These are phyloP conservation scores for Lentinula guzmanii DNA, from an alignment of 768 basidiomycete genomes.

Conservation along the genomic window DNA sequence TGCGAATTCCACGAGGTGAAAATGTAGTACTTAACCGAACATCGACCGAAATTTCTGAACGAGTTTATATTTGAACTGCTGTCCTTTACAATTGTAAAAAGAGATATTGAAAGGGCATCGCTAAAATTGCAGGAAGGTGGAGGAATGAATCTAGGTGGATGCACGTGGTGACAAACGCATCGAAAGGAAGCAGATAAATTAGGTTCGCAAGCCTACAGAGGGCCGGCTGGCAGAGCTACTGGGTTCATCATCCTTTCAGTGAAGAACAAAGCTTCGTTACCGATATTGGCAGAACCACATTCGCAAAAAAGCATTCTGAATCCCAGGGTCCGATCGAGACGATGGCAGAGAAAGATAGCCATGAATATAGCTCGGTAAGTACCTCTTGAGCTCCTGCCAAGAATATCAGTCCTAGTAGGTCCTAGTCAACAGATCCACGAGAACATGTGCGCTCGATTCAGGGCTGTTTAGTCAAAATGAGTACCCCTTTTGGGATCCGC, in stretches of 20 bases:
- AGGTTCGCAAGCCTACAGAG: too few relatives aligned
- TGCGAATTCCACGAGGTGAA: neutral
- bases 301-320: neutral
- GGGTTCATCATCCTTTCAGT: too few relatives aligned
- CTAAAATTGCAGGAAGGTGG: neutral
- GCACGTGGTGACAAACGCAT: neutral
- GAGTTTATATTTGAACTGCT: neutral
- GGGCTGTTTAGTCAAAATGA: constrained; percentile 50
- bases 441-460: neutral
- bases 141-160: neutral
- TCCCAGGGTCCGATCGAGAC: neutral
- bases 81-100: neutral
- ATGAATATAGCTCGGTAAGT: neutral
- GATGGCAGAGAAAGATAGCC: neutral
- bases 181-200: neutral
- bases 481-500: constrained; percentile 85
- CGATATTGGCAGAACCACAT: neutral
- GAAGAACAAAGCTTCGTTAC: neutral
- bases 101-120: neutral
- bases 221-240: too few relatives aligned
- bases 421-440: neutral
- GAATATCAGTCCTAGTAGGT: neutral
- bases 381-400: neutral
- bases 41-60: neutral
- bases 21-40: neutral